phyloP scores from a whole-genome alignment of 106 monocot species.

The Platanthera zijinensis region DNA sequence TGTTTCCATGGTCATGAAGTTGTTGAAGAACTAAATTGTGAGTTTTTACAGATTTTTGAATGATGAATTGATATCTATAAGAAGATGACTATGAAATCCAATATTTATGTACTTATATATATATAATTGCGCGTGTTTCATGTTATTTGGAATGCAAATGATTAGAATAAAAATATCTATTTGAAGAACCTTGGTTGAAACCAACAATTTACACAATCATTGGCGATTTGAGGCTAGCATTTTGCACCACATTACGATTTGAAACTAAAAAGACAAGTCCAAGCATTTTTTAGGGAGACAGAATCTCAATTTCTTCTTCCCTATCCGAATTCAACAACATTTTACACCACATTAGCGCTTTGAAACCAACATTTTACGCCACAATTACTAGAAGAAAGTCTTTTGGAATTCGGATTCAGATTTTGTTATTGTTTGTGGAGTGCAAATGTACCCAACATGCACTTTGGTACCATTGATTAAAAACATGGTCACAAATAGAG shows the following conservation, averaged over 20 bases:
- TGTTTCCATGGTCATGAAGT: no score
- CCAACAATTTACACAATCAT: neutral
- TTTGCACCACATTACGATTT: neutral
- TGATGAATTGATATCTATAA: no score
- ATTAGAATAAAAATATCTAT: neutral
- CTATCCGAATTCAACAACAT: no score
- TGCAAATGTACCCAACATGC: neutral
- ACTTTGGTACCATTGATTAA: neutral
- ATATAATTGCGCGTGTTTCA: neutral
- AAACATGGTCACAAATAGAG: neutral
- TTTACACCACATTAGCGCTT: neutral
- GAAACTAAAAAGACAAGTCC: neutral
- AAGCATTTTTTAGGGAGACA: no score
- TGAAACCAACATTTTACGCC: neutral
- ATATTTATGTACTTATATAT: neutral
- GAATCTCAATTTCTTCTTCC: no score
- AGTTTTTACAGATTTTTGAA: no score
- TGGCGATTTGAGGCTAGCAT: neutral
- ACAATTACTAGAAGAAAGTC: neutral
- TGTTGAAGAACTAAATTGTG: no score
- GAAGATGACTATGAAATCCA: no score
- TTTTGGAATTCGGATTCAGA: neutral
- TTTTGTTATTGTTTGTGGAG: neutral
- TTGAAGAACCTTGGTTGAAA: neutral
- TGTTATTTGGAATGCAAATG: neutral